These are phyloP conservation scores for Beauveria sp. DNA, from an alignment of 2,329 filamentous ascomycete genomes.

Conservation along the genomic window DNA sequence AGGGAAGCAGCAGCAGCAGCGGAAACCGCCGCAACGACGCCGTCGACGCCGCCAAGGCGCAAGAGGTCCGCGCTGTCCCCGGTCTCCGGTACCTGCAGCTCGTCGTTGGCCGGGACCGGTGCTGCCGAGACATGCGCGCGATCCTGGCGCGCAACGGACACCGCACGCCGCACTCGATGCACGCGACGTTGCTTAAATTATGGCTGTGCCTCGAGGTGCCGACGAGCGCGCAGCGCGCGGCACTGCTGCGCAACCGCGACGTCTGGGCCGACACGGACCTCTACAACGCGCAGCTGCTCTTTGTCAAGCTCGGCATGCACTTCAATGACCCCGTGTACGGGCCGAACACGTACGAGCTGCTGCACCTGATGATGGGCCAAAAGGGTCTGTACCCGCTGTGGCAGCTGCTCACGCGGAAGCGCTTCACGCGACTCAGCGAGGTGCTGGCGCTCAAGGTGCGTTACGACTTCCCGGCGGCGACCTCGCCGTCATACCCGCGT, in stretches of 20 bases:
- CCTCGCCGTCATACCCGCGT: background rate
- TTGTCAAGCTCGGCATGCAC: conserved; percentile 64
- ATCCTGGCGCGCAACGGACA: conserved; percentile 51
- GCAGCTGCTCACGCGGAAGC: conserved; percentile 50
- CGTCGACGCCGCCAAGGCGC: conserved; percentile 10
- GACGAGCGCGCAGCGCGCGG: conserved; percentile 46
- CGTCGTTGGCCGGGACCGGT: conserved; percentile 50
- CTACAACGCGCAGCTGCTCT: conserved; percentile 54
- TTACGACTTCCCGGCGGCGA: conserved; percentile 42
- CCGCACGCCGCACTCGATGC: conserved; percentile 42
- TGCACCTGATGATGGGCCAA: conserved; percentile 54
- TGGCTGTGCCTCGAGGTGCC: conserved; percentile 68
- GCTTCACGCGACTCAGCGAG: conserved; percentile 42
- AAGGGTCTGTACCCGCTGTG: conserved; percentile 48
- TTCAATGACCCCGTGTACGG: conserved; percentile 57
- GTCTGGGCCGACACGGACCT: conserved; percentile 56
- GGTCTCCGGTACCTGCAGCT: conserved; percentile 62
- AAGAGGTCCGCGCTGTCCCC: conserved; percentile 45
- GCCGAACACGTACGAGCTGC: conserved; percentile 40
- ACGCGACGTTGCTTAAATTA: conserved; percentile 50
- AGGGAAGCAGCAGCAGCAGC: background rate
- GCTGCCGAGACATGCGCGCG: conserved; percentile 55
- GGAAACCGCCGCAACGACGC: background rate
- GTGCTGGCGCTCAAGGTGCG: conserved; percentile 49
- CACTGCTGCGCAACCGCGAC: conserved; percentile 41